phyloP scores from a whole-genome alignment of 106 monocot genomes.

The Allium fistulosum region DNA sequence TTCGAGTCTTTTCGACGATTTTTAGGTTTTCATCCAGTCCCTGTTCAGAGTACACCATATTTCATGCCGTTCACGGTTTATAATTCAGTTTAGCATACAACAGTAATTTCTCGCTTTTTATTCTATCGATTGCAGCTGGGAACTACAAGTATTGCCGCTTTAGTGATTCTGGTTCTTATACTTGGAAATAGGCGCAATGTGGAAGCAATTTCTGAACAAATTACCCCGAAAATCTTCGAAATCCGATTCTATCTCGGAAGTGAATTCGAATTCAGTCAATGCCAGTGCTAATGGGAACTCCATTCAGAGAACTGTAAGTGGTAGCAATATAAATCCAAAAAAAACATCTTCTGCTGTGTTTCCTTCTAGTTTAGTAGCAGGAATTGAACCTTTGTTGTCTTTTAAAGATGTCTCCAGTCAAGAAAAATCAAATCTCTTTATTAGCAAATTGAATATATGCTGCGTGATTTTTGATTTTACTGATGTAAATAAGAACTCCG shows the following conservation, averaged over 20 bases:
- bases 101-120: too few species aligned
- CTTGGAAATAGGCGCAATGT: conserved; percentile 31
- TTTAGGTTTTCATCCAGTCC: too few species aligned
- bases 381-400: conserved; percentile 21
- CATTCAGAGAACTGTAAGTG: neutral
- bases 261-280: conserved; percentile 27
- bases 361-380: neutral
- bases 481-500: conserved; percentile 48
- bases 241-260: conserved; percentile 21
- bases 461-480: conserved; percentile 69
- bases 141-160: too few species aligned
- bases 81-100: too few species aligned
- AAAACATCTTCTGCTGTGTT: conserved; percentile 54
- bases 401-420: conserved; percentile 75
- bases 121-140: too few species aligned
- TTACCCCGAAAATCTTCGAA: conserved; percentile 54
- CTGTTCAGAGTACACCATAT: too few species aligned
- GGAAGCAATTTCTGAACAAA: conserved; percentile 81
- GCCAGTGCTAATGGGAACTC: conserved; percentile 5
- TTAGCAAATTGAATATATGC: conserved; percentile 72
- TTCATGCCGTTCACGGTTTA: too few species aligned
- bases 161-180: too few species aligned
- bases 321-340: conserved; percentile 27
- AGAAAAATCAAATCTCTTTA: conserved; percentile 58
- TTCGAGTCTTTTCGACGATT: too few species aligned